These are phyloP conservation scores for Chaetomiaceae sp. DNA, from an alignment of 2,329 filamentous ascomycete genomes.

Conservation along the genomic window DNA sequence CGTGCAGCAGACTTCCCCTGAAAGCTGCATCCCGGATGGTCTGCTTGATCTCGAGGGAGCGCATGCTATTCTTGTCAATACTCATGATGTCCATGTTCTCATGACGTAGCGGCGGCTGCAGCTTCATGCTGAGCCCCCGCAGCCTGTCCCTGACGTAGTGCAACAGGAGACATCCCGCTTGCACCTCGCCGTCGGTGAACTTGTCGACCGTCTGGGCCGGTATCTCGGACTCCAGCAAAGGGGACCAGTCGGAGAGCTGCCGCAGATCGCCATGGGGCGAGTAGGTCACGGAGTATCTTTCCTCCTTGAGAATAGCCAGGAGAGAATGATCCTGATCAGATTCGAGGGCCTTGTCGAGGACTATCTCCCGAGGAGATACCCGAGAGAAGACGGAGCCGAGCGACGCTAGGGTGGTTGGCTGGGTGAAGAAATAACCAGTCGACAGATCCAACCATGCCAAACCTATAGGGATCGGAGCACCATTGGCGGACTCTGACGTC, in stretches of 20 bases:
- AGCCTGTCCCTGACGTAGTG: conserved; percentile 78
- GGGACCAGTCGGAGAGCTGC: conserved; percentile 61
- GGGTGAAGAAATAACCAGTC: conserved; percentile 89
- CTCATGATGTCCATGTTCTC: conserved; percentile 73
- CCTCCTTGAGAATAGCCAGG: conserved; percentile 65
- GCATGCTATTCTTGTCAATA: conserved; percentile 88
- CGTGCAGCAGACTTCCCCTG: conserved; percentile 81
- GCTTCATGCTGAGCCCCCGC: conserved; percentile 70
- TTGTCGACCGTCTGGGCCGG: conserved; percentile 43
- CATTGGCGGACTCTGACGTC: conserved; percentile 14
- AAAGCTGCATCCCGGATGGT: conserved; percentile 76
- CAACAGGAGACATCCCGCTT: conserved; percentile 74
- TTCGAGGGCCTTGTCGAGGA: conserved; percentile 64
- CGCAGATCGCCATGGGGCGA: conserved; percentile 46
- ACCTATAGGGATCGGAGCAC: conserved; percentile 51
- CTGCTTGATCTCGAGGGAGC: conserved; percentile 80
- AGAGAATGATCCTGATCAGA: conserved; percentile 56
- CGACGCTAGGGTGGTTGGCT: conserved; percentile 63
- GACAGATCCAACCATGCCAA: conserved; percentile 93
- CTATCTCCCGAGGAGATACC: conserved; percentile 77
- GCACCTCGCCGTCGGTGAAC: conserved; percentile 66
- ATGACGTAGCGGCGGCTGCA: conserved; percentile 76
- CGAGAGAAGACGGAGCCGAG: conserved; percentile 78
- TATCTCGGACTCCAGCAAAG: conserved; percentile 72
- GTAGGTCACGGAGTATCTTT: conserved; percentile 72